Conservation (phyloP, 2,329 filamentous ascomycete species). For the Fusarium sp. region DNA sequence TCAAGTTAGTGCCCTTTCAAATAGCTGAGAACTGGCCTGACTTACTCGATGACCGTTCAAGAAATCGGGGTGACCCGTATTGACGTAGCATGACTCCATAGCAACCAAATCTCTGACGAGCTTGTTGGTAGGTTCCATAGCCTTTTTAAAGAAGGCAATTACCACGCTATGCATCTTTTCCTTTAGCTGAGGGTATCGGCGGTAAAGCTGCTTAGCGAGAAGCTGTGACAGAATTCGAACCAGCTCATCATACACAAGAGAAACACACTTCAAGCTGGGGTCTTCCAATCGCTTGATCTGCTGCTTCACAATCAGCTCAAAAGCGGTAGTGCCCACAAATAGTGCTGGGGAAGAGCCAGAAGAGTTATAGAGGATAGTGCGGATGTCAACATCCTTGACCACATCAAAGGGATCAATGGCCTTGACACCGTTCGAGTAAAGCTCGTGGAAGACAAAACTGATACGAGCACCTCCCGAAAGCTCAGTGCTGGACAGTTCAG, state of each 20-base stretch:
- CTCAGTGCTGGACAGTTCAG: constrained; percentile 93
- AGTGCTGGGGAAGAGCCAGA: constrained; percentile 97
- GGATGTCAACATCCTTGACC: constrained; percentile 97
- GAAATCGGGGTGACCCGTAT: constrained; percentile 98
- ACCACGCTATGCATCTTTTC: constrained; percentile 97
- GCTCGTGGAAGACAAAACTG: constrained; percentile 98
- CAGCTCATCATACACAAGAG: constrained; percentile 95
- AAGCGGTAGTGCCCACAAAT: constrained; percentile 98
- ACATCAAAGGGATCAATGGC: constrained; percentile 97
- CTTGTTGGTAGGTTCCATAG: constrained; percentile 98
- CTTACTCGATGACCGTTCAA: constrained; percentile 89
- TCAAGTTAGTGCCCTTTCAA: constrained; percentile 12
- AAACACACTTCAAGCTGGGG: constrained; percentile 96
- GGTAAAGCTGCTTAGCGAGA: constrained; percentile 88
- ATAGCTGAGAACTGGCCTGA: constrained; percentile 24
- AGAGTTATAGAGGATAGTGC: constrained; percentile 97
- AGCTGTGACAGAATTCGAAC: constrained; percentile 94
- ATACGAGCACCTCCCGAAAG: constrained; percentile 97
- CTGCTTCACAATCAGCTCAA: constrained; percentile 98
- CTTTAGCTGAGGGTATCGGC: constrained; percentile 92
- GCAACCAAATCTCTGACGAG: constrained; percentile 90
- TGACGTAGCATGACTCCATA: constrained; percentile 98
- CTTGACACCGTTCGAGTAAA: constrained; percentile 98
- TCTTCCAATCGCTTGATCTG: constrained; percentile 98
- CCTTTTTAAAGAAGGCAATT: constrained; percentile 96